A percentile compares a stretch with the other conserved stretches of the same genome.
phyloP scores from a whole-genome alignment of 2,329 filamentous ascomycete species.

The Fusarium lyarnte region DNA sequence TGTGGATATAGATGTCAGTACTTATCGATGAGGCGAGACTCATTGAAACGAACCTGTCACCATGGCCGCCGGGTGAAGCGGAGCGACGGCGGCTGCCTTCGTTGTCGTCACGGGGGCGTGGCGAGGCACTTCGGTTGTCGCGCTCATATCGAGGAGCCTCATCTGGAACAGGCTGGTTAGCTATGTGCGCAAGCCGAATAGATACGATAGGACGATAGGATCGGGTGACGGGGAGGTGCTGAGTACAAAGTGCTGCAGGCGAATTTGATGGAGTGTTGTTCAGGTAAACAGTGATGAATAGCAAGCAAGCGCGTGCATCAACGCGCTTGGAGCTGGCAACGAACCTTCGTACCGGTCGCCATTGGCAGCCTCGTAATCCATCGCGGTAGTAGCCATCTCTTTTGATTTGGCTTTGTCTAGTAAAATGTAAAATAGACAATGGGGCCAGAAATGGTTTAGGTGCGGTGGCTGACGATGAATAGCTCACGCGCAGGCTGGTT shows the following conservation, averaged over 20 bases:
- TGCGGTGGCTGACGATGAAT: constrained; percentile 37
- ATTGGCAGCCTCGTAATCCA: constrained; percentile 76
- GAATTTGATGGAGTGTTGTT: constrained; percentile 6
- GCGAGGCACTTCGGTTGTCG: constrained; percentile 73
- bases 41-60: constrained; percentile 41
- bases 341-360: constrained; percentile 74
- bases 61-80: constrained; percentile 66
- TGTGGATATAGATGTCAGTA: constrained; percentile 12
- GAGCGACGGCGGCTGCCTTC: constrained; percentile 69
- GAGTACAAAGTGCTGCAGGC: neutral
- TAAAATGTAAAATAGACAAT: constrained; percentile 19
- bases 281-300: neutral
- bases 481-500: constrained; percentile 38
- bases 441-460: constrained; percentile 26
- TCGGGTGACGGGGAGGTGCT: neutral
- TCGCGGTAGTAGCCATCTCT: constrained; percentile 70
- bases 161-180: constrained; percentile 54
- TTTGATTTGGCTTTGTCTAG: constrained; percentile 11
- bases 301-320: constrained; percentile 27
- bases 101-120: constrained; percentile 70
- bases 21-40: neutral
- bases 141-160: constrained; percentile 73
- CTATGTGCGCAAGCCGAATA: neutral
- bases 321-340: constrained; percentile 38
- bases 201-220: neutral